Percentiles rank a stretch among this genome's conserved stretches.
Conservation (phyloP, 257 asterid genomes). For the Solanum gandarillasii region DNA sequence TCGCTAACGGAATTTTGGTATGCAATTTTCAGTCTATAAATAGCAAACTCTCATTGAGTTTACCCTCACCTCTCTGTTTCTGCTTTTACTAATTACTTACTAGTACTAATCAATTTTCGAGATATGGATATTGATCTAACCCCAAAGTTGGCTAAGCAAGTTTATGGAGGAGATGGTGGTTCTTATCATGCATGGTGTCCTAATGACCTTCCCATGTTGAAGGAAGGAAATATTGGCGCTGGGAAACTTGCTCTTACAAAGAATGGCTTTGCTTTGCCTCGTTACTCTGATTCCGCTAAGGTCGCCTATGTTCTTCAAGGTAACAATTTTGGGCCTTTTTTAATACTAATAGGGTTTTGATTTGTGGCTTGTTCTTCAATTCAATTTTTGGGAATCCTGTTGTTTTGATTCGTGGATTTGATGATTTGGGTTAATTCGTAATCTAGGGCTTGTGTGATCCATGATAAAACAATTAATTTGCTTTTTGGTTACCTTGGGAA, state of each 20-base stretch:
- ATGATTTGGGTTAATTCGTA: neutral
- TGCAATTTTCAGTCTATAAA: neutral
- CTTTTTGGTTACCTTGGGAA: neutral
- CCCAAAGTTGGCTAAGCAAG: constrained; percentile 45
- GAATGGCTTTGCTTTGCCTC: constrained; percentile 49
- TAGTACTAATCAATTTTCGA: neutral
- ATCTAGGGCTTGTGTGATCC: neutral
- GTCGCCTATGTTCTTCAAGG: constrained; percentile 78
- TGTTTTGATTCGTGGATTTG: neutral
- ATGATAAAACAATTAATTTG: neutral
- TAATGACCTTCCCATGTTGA: constrained; percentile 51
- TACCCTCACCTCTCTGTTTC: neutral
- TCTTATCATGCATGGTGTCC: constrained; percentile 71
- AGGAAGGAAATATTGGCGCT: constrained; percentile 58
- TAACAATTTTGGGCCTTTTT: neutral
- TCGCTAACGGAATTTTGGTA: neutral
- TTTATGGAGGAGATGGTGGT: constrained; percentile 72
- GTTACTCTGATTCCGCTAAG: constrained; percentile 62
- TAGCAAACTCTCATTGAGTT: neutral
- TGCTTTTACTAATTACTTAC: neutral
- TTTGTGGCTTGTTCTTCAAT: neutral
- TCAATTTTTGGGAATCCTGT: neutral
- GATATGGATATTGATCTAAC: constrained; percentile 53
- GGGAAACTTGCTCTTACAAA: constrained; percentile 53
- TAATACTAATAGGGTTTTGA: neutral